Evolutionary conservation across 306 rosid species (phyloP), one percentile per base, ranked within the genome.

Genomic region (Fragaria ananassa): DNA sequence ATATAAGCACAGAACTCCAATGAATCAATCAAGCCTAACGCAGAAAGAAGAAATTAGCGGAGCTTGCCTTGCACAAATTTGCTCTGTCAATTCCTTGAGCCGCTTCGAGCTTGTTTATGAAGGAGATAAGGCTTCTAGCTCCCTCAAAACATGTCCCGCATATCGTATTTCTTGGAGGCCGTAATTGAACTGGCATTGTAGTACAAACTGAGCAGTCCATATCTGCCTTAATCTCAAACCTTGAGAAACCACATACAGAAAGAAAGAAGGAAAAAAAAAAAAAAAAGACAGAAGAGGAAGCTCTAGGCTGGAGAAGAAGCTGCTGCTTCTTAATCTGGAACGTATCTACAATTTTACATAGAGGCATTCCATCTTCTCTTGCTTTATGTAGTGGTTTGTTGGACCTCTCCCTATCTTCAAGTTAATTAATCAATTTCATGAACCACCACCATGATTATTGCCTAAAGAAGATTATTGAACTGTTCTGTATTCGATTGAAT

Each of bases 161-260:
- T 63, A 94, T 88, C 44, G 93, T 85, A 42, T 91, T 94, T 83
- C 98, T 89, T 1, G 96, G 98, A 45, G 96, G 91, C 91, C 98
- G 89, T 54, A 91, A 54, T 23, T 86, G 86, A 18, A 77, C 58
- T 0, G 98, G 98, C 88, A 90, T 79, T 45, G 97, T 74, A 56
- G 90, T 85, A 62, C 98, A 94, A 4, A 94, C 84, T 46, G 82
- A 81, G 80, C 98, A 94, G 69, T 94, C 97, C 98, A 94, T 91
- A 7, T 51, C 56, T 4, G 4, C 44, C 14, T 71, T 41, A 75
- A 31, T 68, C 64, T 46, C 31, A 39, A 45, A 74, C 21, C 58
- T 68, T 49, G 70, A 74, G 35, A 31, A 60, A 71, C 5, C 66
- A 18, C 57, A 71, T 46, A 27, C 44, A 56, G 76, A 75, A 56